Conservation (phyloP, 2,329 filamentous ascomycete species). For the Fusarium guadeloupense region DNA sequence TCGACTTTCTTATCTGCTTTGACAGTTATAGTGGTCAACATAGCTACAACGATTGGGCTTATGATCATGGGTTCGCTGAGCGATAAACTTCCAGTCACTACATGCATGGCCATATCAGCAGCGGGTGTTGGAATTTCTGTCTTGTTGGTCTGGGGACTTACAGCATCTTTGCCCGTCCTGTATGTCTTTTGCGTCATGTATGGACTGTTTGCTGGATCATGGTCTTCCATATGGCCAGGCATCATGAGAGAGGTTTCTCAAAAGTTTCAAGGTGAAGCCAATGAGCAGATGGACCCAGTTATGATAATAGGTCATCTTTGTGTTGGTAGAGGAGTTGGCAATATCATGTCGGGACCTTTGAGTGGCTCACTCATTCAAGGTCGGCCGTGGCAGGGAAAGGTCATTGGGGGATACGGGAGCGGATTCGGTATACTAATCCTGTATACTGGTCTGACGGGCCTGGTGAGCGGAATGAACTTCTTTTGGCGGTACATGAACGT, state of each 20-base stretch:
- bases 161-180: slow-evolving; percentile 59
- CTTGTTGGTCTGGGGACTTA: slow-evolving; percentile 67
- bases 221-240: slow-evolving; percentile 66
- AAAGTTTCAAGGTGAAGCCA: slow-evolving; percentile 12
- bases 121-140: slow-evolving; percentile 61
- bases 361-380: slow-evolving; percentile 59
- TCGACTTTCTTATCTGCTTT: slow-evolving; percentile 58
- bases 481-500: slow-evolving; percentile 25
- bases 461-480: slow-evolving; percentile 31
- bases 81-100: slow-evolving; percentile 58
- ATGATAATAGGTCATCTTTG: slow-evolving; percentile 66
- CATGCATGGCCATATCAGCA: slow-evolving; percentile 63
- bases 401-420: slow-evolving; percentile 57
- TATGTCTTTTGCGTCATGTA: slow-evolving; percentile 69
- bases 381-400: slow-evolving; percentile 52
- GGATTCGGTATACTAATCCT: slow-evolving; percentile 63
- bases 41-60: slow-evolving; percentile 63
- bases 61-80: slow-evolving; percentile 54
- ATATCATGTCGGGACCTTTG: slow-evolving; percentile 62
- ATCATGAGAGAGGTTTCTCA: slow-evolving; percentile 53
- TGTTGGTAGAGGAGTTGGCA: slow-evolving; percentile 66
- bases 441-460: slow-evolving; percentile 57
- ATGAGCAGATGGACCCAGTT: slow-evolving; percentile 47
- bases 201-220: slow-evolving; percentile 69
- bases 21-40: slow-evolving; percentile 64